These are phyloP conservation scores for Bretziella fagacearum DNA, from an alignment of 2,329 filamentous ascomycete species.

Conservation along the genomic window DNA sequence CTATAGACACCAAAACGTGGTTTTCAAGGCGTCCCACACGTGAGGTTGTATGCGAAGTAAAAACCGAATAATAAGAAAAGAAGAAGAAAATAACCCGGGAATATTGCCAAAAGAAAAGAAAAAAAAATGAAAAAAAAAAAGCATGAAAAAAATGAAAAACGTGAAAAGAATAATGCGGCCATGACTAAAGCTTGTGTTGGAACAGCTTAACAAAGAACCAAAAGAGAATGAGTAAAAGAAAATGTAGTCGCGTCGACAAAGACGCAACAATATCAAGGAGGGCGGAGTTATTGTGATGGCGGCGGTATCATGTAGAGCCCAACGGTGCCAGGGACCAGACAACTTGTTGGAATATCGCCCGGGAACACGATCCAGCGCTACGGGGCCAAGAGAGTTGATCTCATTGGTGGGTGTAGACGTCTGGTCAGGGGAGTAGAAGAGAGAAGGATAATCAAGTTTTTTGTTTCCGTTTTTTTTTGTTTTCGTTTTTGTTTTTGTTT, in stretches of 20 bases:
- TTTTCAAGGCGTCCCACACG: slow-evolving; percentile 11
- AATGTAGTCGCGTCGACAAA: not conserved
- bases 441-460: slow-evolving; percentile 1
- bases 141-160: slow-evolving; percentile 1
- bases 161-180: slow-evolving; percentile 3
- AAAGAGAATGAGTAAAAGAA: slow-evolving; percentile 5
- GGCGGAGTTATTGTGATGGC: not conserved
- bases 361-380: not conserved
- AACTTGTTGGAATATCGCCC: not conserved
- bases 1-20: slow-evolving; percentile 13
- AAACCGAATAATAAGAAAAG: slow-evolving; percentile 1
- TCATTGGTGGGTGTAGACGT: not conserved
- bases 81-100: slow-evolving; percentile 1
- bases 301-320: not conserved
- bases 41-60: not conserved
- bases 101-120: not conserved
- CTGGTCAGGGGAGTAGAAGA: not conserved
- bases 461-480: too few relatives aligned
- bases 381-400: slow-evolving; percentile 9
- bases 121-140: slow-evolving; percentile 1
- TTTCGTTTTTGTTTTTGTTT: slow-evolving; percentile 1
- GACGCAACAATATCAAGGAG: not conserved
- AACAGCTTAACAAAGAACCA: slow-evolving; percentile 11
- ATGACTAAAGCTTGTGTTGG: slow-evolving; percentile 13
- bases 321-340: not conserved